Evolutionary conservation across 208 protist species (phyloP), one percentile per base, ranked within the genome.

Genomic region (Leishmania turanica): DNA sequence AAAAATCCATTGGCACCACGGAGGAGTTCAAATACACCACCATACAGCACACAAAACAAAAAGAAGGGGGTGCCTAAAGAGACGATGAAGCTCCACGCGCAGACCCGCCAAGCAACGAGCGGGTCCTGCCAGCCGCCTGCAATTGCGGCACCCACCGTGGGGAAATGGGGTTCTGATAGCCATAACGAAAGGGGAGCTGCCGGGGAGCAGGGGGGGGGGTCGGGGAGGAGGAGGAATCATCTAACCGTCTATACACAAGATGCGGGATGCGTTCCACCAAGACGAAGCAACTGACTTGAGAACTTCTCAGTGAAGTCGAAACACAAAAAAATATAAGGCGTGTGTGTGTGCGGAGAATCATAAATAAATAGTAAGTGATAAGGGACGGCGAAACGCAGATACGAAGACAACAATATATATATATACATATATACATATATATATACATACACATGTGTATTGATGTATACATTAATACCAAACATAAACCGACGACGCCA

Each of bases 401-500:
- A 69, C 4, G 11, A 69, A 15, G 40, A 31, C 6, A 34, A 8
- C 3, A 42, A 40, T 42, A 69, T 21, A 69, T 9, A 31, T 34
- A 1, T 34, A 34, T 34, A 34, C 8, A 34, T 7, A 69, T 2
- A 17, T 11, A 69, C 8, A 34, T 7, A 69, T 2, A 17, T 11
- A 69, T 5, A 69, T 21, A 27, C n/a, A 69, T 31, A 69, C n/a
- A 21, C 34, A 69, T 31, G 31, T 15, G 6, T 15, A 42, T 58
- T 60, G 0, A 21, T 27, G 17, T 40, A 31, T 37, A 70, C n/a
- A 66, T 54, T 0, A 8, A 49, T 49, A 45, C 42, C 42, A 45
- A 49, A 1, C 62, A 40, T 42, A 82, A 40, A 84, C 19, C 76
- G 21, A 84, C 45, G 49, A 19, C 66, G 5, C 71, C 68, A 66